These are phyloP conservation scores for Cutaneotrichosporon dermatis DNA, from an alignment of 1,284 basidiomycete genomes.

Conservation along the genomic window DNA sequence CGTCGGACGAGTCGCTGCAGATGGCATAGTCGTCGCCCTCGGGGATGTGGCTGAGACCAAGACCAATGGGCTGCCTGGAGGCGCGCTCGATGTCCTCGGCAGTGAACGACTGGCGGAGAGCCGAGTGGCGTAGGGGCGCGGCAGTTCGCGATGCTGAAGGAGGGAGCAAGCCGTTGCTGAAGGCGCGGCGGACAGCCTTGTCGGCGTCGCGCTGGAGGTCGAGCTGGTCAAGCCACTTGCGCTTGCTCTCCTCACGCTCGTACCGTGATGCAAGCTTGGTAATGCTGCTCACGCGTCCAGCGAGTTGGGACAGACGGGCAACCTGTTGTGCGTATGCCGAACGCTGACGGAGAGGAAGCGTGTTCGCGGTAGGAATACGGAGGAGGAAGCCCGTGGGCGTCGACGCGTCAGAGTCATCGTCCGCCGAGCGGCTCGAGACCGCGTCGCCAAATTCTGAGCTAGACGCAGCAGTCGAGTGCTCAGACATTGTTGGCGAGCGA, in stretches of 20 bases:
- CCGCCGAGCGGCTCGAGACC: constrained; percentile 7
- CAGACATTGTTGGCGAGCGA: constrained; percentile 5
- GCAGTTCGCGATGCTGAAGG: constrained; percentile 9
- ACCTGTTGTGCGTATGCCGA: constrained; percentile 33
- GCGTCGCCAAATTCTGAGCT: constrained; percentile 11
- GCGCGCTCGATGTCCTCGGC: constrained; percentile 23
- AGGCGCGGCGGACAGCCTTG: constrained; percentile 38
- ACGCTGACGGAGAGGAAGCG: constrained; percentile 31
- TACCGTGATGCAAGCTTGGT: constrained; percentile 37
- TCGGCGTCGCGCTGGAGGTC: constrained; percentile 40
- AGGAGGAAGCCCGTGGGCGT: constrained; percentile 29
- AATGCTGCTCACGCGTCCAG: constrained; percentile 33
- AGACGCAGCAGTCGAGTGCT: constrained; percentile 17
- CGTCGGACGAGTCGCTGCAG: constrained; percentile 11
- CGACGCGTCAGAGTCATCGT: constrained; percentile 12
- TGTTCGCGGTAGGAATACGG: constrained; percentile 38
- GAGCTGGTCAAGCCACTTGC: constrained; percentile 42
- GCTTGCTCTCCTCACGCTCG: constrained; percentile 45
- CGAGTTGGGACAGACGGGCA: constrained; percentile 36
- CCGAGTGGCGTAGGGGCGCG: constrained; percentile 22
- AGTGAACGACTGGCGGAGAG: constrained; percentile 29
- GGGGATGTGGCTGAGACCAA: constrained; percentile 6
- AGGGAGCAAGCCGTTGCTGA: constrained; percentile 30
- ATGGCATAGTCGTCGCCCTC: constrained; percentile 8
- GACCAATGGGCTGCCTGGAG: background rate